A percentile compares a stretch with the other conserved stretches of the same genome.
Conservation (phyloP, 768 basidiomycete species). For the Termitomyces sp. region DNA sequence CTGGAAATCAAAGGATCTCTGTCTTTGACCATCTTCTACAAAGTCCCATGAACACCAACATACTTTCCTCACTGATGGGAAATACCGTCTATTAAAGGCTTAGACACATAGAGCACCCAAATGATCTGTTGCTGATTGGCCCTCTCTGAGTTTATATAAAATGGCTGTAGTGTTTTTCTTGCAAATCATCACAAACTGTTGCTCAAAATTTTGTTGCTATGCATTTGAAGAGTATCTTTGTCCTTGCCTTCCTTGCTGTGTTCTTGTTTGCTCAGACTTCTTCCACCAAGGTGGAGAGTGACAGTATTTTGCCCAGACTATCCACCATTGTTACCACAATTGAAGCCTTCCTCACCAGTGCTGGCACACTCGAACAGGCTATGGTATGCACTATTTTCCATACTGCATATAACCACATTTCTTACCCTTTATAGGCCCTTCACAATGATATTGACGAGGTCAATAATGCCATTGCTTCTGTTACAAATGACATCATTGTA, state of each 20-base stretch:
- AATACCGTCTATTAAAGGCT: no score
- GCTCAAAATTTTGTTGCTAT: constrained; percentile 11
- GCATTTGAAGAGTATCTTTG: constrained; percentile 21
- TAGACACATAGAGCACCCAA: no score
- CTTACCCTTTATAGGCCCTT: constrained; percentile 21
- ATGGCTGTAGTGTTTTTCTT: no score
- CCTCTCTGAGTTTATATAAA: no score
- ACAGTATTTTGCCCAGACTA: constrained; percentile 20
- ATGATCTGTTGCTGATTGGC: no score
- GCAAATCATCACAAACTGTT: not conserved
- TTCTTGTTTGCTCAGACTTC: constrained; percentile 19
- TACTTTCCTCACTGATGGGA: no score
- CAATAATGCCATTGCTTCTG: constrained; percentile 17
- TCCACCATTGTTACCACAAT: constrained; percentile 25
- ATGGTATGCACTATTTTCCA: constrained; percentile 16
- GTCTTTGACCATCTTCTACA: no score
- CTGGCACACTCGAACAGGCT: constrained; percentile 20
- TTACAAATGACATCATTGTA: constrained; percentile 22
- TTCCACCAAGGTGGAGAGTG: constrained; percentile 26
- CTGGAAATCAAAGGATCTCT: no score
- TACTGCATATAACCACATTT: not conserved
- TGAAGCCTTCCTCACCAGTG: constrained; percentile 24
- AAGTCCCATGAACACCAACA: no score
- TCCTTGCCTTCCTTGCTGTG: constrained; percentile 20
- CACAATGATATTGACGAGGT: constrained; percentile 23